phyloP scores from a whole-genome alignment of 441 rosid genomes.

The Adansonia gregorii region DNA sequence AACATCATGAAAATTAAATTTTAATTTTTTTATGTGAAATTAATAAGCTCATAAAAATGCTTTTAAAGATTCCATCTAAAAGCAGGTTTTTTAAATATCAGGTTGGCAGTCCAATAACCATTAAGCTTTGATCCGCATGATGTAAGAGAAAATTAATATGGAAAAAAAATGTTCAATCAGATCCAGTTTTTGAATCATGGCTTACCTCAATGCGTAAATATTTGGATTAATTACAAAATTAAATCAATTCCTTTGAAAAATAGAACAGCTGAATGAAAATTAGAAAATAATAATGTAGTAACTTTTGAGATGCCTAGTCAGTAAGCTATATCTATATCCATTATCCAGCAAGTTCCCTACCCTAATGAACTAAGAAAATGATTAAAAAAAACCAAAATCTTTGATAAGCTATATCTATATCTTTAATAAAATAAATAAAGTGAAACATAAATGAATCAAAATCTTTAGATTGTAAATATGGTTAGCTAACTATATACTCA shows the following conservation, averaged over 20 bases:
- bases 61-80: background rate
- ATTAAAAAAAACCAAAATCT: too few relatives aligned
- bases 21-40: background rate
- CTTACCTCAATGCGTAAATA: background rate
- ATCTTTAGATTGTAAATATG: slow-evolving; percentile 2
- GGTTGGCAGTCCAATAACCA: background rate
- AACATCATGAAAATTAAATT: background rate
- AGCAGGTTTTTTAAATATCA: background rate
- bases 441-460: background rate
- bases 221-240: background rate
- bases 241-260: background rate
- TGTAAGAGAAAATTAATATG: background rate
- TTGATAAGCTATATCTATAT: too few relatives aligned
- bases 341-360: background rate
- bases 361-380: background rate
- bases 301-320: background rate
- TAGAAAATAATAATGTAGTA: background rate
- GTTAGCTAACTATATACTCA: background rate
- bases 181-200: slow-evolving; percentile 19
- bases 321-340: background rate
- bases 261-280: background rate
- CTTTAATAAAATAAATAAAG: background rate
- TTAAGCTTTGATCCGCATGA: background rate
- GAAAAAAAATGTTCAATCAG: background rate
- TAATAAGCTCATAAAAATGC: background rate